phyloP scores from a whole-genome alignment of 495 filamentous ascomycete genomes.

The Venustampulla echinocandica region DNA sequence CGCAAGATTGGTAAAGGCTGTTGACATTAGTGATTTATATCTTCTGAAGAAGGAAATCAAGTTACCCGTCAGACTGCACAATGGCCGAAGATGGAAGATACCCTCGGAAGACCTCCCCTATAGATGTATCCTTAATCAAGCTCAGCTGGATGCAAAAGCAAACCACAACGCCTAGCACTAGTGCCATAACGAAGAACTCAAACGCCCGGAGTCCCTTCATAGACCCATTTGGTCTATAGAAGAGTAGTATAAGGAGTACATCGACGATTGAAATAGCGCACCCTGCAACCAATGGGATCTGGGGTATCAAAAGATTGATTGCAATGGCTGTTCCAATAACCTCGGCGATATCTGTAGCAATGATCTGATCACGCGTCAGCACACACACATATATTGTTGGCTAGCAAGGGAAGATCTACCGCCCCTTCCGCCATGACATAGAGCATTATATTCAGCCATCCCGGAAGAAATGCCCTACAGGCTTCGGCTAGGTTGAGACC shows the following conservation, averaged over 20 bases:
- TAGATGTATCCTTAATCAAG: conserved; percentile 56
- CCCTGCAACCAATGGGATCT: conserved; percentile 76
- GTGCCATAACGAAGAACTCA: conserved; percentile 67
- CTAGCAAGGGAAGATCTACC: conserved; percentile 10
- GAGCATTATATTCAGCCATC: conserved; percentile 65
- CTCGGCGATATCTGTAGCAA: conserved; percentile 89
- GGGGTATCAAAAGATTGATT: conserved; percentile 68
- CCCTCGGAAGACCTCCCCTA: conserved; percentile 74
- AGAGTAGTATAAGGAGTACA: conserved; percentile 76
- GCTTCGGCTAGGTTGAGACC: conserved; percentile 75
- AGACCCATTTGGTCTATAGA: conserved; percentile 68
- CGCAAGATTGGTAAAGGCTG: conserved; percentile 82
- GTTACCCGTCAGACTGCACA: conserved; percentile 56
- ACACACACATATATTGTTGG: neutral
- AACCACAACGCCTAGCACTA: conserved; percentile 79
- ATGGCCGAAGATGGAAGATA: conserved; percentile 71
- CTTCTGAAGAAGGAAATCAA: neutral
- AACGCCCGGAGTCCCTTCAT: conserved; percentile 69
- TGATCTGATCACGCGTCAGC: conserved; percentile 38
- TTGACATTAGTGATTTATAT: conserved; percentile 5
- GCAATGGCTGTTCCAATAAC: conserved; percentile 87
- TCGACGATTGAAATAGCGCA: conserved; percentile 80
- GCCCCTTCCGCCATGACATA: conserved; percentile 71
- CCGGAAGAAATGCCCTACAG: conserved; percentile 64
- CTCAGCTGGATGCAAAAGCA: conserved; percentile 88